phyloP scores from a whole-genome alignment of 1,139 yeast species.

The Scheffersomyces cryptocercus region DNA sequence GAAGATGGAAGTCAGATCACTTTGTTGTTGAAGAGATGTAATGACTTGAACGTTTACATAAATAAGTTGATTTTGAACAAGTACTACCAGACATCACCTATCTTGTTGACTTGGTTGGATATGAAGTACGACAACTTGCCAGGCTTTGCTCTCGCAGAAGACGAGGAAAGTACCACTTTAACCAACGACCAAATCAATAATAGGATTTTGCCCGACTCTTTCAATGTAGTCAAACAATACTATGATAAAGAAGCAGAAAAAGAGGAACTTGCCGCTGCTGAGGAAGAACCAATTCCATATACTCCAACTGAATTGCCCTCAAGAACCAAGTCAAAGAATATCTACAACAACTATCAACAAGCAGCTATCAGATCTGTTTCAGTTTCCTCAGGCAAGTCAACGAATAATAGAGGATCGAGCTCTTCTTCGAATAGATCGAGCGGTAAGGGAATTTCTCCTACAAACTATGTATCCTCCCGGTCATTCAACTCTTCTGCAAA shows the following conservation, averaged over 20 bases:
- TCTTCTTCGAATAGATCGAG: too few relatives aligned
- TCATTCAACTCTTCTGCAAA: too few relatives aligned
- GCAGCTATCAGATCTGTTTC: conserved; percentile 6
- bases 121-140: conserved; percentile 20
- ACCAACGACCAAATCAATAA: conserved; percentile 15
- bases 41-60: conserved; percentile 37
- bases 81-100: conserved; percentile 26
- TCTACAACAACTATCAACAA: conserved; percentile 25
- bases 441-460: too few relatives aligned
- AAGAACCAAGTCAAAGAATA: conserved; percentile 18
- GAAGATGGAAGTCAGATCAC: conserved; percentile 13
- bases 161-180: conserved; percentile 3
- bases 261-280: conserved; percentile 9
- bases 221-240: conserved; percentile 14
- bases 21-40: conserved; percentile 29
- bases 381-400: background rate
- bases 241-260: conserved; percentile 6
- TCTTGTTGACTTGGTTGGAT: conserved; percentile 37
- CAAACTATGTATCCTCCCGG: too few relatives aligned
- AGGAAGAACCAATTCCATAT: conserved; percentile 5
- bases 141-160: conserved; percentile 15
- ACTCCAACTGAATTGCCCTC: conserved; percentile 10
- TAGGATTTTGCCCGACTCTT: conserved; percentile 16
- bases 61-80: conserved; percentile 27
- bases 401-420: too few relatives aligned